phyloP scores from a whole-genome alignment of 1,284 basidiomycete genomes.

The Rhodotorula sp. region DNA sequence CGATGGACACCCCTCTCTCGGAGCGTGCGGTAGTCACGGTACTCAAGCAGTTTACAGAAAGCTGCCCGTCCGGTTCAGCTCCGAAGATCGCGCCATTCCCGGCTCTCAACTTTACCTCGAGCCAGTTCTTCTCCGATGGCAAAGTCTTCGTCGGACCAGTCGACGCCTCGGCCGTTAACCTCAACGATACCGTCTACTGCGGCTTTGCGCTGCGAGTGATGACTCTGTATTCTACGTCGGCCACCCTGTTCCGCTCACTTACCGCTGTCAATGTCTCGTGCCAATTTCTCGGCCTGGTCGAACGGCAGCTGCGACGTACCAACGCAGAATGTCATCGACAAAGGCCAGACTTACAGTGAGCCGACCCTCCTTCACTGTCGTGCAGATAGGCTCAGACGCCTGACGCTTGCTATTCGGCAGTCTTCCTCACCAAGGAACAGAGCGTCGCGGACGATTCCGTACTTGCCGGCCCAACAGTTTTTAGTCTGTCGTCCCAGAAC shows the following conservation, averaged over 20 bases:
- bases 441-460: constrained; percentile 51
- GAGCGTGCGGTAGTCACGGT: constrained; percentile 32
- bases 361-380: not conserved
- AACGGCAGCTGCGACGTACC: constrained; percentile 31
- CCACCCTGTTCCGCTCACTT: not conserved
- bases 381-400: not conserved
- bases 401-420: constrained; percentile 1
- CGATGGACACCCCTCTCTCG: constrained; percentile 32
- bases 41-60: constrained; percentile 48
- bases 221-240: constrained; percentile 42
- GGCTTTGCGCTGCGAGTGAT: constrained; percentile 28
- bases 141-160: constrained; percentile 51
- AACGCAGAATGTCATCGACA: constrained; percentile 14
- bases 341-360: constrained; percentile 18
- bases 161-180: constrained; percentile 50
- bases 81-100: constrained; percentile 54
- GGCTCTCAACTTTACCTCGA: constrained; percentile 48
- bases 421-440: constrained; percentile 41
- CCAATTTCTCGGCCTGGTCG: constrained; percentile 49
- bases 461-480: constrained; percentile 56
- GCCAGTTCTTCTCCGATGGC: constrained; percentile 44
- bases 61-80: constrained; percentile 55
- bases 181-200: constrained; percentile 48
- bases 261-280: constrained; percentile 43
- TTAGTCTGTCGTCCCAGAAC: constrained; percentile 35